A percentile compares a stretch with the other conserved stretches of the same genome.
Evolutionary conservation across 2,329 filamentous ascomycete species (phyloP).

Genomic region (Penicillium sp.): DNA sequence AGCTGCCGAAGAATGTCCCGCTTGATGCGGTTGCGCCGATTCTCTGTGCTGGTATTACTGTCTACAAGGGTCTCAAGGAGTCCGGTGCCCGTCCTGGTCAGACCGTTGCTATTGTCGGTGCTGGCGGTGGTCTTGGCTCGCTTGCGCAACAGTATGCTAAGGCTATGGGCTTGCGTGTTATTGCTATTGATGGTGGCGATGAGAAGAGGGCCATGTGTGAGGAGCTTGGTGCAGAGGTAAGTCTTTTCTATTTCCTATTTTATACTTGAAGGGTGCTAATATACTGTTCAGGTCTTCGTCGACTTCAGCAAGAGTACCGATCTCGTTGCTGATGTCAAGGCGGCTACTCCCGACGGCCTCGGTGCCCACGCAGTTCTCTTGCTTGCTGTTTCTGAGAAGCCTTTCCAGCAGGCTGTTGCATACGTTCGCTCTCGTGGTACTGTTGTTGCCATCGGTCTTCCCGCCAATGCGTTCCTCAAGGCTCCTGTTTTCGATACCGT

Average conservation of each 20-base stretch:
- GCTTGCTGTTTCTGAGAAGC: conserved; percentile 82
- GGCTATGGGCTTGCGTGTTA: conserved; percentile 78
- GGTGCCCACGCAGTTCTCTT: conserved; percentile 86
- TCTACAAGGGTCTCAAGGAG: conserved; percentile 90
- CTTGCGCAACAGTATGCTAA: conserved; percentile 83
- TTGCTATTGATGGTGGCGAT: conserved; percentile 79
- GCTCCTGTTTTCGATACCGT: conserved; percentile 90
- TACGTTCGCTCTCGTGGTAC: conserved; percentile 81
- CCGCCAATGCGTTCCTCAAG: conserved; percentile 72
- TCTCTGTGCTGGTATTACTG: conserved; percentile 81
- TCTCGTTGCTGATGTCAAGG: conserved; percentile 79
- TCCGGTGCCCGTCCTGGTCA: conserved; percentile 71
- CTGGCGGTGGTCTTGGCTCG: conserved; percentile 76
- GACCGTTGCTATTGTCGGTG: conserved; percentile 79
- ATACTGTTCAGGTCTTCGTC: conserved; percentile 57
- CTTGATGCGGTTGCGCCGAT: conserved; percentile 77
- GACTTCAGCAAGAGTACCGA: conserved; percentile 77
- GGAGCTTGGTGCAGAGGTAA: conserved; percentile 62
- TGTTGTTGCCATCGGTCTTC: conserved; percentile 86
- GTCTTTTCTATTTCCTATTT: neutral
- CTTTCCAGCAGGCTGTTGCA: conserved; percentile 88
- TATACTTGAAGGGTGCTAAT: neutral
- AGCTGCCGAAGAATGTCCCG: conserved; percentile 71
- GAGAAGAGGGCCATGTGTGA: conserved; percentile 71
- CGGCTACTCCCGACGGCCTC: conserved; percentile 72